Percentiles rank a stretch among this genome's conserved stretches.
These are phyloP conservation scores for Arabidopsis arenosa DNA, from an alignment of 345 rosid genomes.

Conservation along the genomic window DNA sequence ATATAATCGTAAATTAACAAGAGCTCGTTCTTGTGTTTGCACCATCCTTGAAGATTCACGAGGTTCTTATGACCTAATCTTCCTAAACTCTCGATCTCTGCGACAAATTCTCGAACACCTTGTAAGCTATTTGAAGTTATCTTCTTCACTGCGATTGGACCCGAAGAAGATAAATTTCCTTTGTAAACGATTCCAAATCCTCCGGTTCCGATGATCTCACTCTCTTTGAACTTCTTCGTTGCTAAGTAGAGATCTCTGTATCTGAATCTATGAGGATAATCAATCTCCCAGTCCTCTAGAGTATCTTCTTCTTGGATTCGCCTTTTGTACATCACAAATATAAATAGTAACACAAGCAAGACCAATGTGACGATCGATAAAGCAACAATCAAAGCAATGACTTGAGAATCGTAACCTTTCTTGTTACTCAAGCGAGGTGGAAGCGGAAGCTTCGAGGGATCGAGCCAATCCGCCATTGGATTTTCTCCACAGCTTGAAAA, in stretches of 20 bases:
- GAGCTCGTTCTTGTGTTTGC: slow-evolving; percentile 56
- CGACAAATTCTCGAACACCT: slow-evolving; percentile 63
- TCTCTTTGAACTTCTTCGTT: slow-evolving; percentile 35
- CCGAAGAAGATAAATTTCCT: slow-evolving; percentile 30
- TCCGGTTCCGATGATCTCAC: slow-evolving; percentile 38
- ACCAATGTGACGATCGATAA: slow-evolving; percentile 35
- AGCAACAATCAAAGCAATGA: slow-evolving; percentile 38
- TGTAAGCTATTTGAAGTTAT: slow-evolving; percentile 47
- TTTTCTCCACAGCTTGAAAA: slow-evolving; percentile 53
- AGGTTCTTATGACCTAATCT: slow-evolving; percentile 61
- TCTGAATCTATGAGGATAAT: slow-evolving; percentile 41
- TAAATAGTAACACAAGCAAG: slow-evolving; percentile 24
- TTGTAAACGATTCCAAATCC: slow-evolving; percentile 43
- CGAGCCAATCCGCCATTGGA: slow-evolving; percentile 41
- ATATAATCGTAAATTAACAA: slow-evolving; percentile 57
- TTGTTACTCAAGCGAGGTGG: slow-evolving; percentile 44
- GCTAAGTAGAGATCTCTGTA: slow-evolving; percentile 44
- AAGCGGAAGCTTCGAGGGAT: slow-evolving; percentile 52
- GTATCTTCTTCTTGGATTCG: slow-evolving; percentile 18
- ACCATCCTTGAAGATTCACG: slow-evolving; percentile 75
- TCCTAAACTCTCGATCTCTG: slow-evolving; percentile 68
- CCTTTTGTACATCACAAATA: slow-evolving; percentile 37
- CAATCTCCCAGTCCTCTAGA: slow-evolving; percentile 45
- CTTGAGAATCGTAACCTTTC: slow-evolving; percentile 28
- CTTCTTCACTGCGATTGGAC: slow-evolving; percentile 42